Evolutionary conservation across 768 basidiomycete species (phyloP).

Genomic region (Naganishia vaughanmartiniae): DNA sequence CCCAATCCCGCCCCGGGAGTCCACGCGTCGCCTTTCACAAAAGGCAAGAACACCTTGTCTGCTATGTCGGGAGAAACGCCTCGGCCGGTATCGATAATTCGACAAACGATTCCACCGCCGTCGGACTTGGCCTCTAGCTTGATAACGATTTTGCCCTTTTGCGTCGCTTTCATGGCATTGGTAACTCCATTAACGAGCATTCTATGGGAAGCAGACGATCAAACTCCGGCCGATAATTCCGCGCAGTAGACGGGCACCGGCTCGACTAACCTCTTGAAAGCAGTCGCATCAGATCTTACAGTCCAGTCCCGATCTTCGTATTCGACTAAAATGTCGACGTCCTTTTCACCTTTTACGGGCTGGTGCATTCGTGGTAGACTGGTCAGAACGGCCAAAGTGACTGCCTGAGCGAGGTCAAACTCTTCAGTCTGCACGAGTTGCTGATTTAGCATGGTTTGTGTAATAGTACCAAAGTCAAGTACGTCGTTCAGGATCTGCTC

Average conservation of each 20-base stretch:
- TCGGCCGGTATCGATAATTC: constrained; percentile 36
- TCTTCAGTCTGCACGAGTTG: not conserved
- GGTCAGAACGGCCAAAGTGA: constrained; percentile 1
- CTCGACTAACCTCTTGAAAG: constrained; percentile 6
- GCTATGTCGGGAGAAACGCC: constrained; percentile 35
- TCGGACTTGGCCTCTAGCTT: constrained; percentile 10
- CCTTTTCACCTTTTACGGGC: not conserved
- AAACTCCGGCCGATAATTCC: not conserved
- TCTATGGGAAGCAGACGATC: constrained; percentile 24
- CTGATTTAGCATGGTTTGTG: not conserved
- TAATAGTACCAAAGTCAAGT: constrained; percentile 32
- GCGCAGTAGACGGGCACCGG: not conserved
- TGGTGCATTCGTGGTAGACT: not conserved
- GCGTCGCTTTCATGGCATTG: constrained; percentile 38
- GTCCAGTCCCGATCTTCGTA: constrained; percentile 2
- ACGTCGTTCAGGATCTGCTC: constrained; percentile 37
- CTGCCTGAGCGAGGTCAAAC: not conserved
- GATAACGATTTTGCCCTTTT: constrained; percentile 31
- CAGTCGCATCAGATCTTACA: constrained; percentile 7
- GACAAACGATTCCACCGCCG: constrained; percentile 7
- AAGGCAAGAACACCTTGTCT: constrained; percentile 37
- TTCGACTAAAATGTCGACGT: not conserved
- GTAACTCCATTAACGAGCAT: constrained; percentile 43
- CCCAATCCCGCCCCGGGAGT: constrained; percentile 44
- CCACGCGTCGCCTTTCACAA: constrained; percentile 39